A percentile compares a stretch with the other conserved stretches of the same genome.
Conservation (phyloP, 2,329 filamentous ascomycete species). For the Beauveria varroae region DNA sequence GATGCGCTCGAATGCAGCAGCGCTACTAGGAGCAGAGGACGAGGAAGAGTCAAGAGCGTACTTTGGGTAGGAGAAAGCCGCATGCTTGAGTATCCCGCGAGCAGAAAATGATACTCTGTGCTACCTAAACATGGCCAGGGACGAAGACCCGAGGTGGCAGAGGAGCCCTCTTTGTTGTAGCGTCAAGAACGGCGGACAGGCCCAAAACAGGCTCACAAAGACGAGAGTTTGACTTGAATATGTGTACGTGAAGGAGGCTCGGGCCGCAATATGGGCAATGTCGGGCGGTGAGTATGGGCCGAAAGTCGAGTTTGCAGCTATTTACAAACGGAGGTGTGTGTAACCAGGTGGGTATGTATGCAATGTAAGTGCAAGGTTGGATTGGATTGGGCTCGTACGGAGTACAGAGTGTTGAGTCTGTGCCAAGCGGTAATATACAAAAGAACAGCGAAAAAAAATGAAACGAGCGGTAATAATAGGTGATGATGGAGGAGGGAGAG, state of each 20-base stretch:
- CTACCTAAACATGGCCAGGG: slow-evolving; percentile 9
- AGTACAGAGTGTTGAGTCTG: neutral
- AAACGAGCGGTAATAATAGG: neutral
- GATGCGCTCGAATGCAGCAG: neutral
- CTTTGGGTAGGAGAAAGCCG: slow-evolving; percentile 1
- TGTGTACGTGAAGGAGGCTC: neutral
- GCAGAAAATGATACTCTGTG: slow-evolving; percentile 1
- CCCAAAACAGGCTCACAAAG: neutral
- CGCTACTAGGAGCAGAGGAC: neutral
- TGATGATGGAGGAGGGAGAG: neutral
- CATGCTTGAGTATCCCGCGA: slow-evolving; percentile 10
- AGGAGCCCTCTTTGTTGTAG: neutral
- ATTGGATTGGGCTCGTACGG: neutral
- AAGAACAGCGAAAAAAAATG: neutral
- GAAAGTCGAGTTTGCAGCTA: neutral
- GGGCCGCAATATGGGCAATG: neutral
- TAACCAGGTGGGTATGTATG: slow-evolving; percentile 1
- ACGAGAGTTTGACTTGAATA: neutral
- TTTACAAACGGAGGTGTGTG: slow-evolving; percentile 5
- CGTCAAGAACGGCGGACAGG: neutral
- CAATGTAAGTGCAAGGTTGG: slow-evolving; percentile 1
- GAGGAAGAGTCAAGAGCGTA: neutral
- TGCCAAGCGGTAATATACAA: neutral
- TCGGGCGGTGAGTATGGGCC: neutral
- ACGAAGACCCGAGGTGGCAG: neutral